A percentile compares a stretch with the other conserved stretches of the same genome.
Evolutionary conservation across 1,284 basidiomycete genomes (phyloP).

Genomic region (Moniliophthora roreri): DNA sequence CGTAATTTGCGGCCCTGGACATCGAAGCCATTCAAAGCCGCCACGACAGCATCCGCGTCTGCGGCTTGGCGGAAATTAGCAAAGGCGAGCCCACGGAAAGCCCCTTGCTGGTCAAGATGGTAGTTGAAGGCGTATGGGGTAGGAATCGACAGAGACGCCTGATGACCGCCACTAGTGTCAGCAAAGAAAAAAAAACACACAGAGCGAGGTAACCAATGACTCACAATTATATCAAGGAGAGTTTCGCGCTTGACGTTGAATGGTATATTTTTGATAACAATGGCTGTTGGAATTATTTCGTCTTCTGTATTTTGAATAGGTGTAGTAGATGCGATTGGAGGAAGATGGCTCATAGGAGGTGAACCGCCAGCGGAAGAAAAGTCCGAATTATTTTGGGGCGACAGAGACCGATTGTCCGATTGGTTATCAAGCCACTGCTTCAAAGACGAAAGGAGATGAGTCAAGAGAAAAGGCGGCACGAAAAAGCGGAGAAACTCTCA

Average conservation of each 20-base stretch:
- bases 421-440: slow-evolving; percentile 82
- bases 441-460: slow-evolving; percentile 17
- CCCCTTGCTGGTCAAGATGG: slow-evolving; percentile 91
- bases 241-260: slow-evolving; percentile 98
- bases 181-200: slow-evolving; percentile 5
- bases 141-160: slow-evolving; percentile 92
- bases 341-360: slow-evolving; percentile 63
- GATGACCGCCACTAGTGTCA: slow-evolving; percentile 18
- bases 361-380: slow-evolving; percentile 82
- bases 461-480: slow-evolving; percentile 21
- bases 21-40: slow-evolving; percentile 92
- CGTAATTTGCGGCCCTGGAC: slow-evolving; percentile 98
- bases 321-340: slow-evolving; percentile 47
- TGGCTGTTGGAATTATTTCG: slow-evolving; percentile 97
- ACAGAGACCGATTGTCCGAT: slow-evolving; percentile 73
- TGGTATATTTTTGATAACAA: slow-evolving; percentile 99
- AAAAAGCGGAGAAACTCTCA: slow-evolving; percentile 38
- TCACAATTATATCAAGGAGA: slow-evolving; percentile 91
- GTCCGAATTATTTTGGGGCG: slow-evolving; percentile 83
- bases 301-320: slow-evolving; percentile 65
- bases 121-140: slow-evolving; percentile 99
- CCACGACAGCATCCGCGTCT: slow-evolving; percentile 96
- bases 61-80: slow-evolving; percentile 93
- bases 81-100: slow-evolving; percentile 97
- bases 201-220: slow-evolving; percentile 32